Evolutionary conservation across 371 early-diverging fungal species (phyloP).

Genomic region (Mucor circinelloides): DNA sequence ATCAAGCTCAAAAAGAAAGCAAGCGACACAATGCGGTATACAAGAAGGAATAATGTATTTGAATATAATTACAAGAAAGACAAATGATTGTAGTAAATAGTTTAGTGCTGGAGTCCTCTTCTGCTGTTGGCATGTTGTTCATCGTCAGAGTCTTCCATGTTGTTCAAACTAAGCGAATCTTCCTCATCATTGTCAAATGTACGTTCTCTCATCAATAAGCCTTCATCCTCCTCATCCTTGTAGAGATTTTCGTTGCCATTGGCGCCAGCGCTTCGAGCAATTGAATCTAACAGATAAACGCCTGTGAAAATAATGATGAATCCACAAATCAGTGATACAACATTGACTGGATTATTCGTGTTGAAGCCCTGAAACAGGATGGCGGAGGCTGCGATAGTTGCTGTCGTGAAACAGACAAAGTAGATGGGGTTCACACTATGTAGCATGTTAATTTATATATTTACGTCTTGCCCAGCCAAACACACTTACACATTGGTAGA

Average conservation of each 20-base stretch:
- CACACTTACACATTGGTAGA: conserved; percentile 77
- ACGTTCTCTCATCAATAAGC: conserved; percentile 43
- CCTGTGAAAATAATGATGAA: conserved; percentile 92
- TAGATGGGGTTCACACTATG: conserved; percentile 83
- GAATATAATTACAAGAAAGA: neutral
- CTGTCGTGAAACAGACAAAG: conserved; percentile 93
- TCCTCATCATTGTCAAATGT: conserved; percentile 52
- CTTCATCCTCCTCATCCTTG: conserved; percentile 22
- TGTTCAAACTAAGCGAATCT: conserved; percentile 45
- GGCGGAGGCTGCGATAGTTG: conserved; percentile 87
- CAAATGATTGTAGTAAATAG: neutral
- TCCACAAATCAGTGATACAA: conserved; percentile 83
- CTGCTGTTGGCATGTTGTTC: neutral
- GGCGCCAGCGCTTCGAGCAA: conserved; percentile 30
- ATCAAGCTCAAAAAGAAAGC: neutral
- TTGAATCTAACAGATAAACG: conserved; percentile 72
- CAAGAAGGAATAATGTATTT: neutral
- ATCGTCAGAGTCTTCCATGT: neutral
- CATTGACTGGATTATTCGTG: conserved; percentile 71
- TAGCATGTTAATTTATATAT: neutral
- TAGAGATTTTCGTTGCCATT: conserved; percentile 12
- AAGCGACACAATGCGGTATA: neutral
- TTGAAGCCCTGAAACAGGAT: conserved; percentile 90
- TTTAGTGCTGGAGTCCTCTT: neutral
- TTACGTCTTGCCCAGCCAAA: neutral